A percentile compares a stretch with the other conserved stretches of the same genome.
phyloP scores from a whole-genome alignment of 1,139 yeast species.

The Lizanozyma gosingica region DNA sequence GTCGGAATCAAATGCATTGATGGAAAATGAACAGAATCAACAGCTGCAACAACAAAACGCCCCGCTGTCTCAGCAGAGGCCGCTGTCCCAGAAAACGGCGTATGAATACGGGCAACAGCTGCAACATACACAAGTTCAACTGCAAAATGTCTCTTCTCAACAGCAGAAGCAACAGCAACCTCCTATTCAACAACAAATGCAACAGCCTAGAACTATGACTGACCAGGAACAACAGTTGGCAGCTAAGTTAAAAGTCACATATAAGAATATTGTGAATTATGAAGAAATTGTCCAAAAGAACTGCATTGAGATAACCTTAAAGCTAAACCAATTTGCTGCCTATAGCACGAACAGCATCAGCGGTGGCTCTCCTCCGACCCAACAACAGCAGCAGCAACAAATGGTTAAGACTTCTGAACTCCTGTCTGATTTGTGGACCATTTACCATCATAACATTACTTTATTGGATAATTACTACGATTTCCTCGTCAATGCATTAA shows the following conservation, averaged over 20 bases:
- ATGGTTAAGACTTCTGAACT: conserved; percentile 35
- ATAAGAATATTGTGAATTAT: conserved; percentile 55
- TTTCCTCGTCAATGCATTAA: conserved; percentile 59
- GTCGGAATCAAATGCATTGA: conserved; percentile 28
- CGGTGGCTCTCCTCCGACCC: not conserved
- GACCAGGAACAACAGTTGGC: conserved; percentile 68
- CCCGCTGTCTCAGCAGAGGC: conserved; percentile 5
- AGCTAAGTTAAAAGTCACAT: conserved; percentile 63
- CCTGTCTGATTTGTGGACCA: conserved; percentile 60
- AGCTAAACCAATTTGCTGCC: conserved; percentile 39
- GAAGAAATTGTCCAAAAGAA: conserved; percentile 66
- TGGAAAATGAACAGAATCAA: conserved; percentile 5
- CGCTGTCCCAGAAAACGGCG: conserved; percentile 3
- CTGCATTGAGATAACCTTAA: conserved; percentile 46
- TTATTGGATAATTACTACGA: conserved; percentile 63
- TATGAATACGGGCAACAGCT: conserved; percentile 5
- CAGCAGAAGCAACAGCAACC: conserved; percentile 11
- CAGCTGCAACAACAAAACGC: conserved; percentile 2
- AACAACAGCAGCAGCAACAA: not conserved
- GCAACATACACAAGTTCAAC: conserved; percentile 5
- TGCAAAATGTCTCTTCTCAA: conserved; percentile 1
- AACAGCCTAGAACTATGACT: conserved; percentile 30
- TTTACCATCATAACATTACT: conserved; percentile 58
- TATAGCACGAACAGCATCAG: conserved; percentile 3
- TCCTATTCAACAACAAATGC: conserved; percentile 8